A percentile compares a stretch with the other conserved stretches of the same genome.
phyloP scores from a whole-genome alignment of 495 filamentous ascomycete genomes.

The Aspergillus hancockii region DNA sequence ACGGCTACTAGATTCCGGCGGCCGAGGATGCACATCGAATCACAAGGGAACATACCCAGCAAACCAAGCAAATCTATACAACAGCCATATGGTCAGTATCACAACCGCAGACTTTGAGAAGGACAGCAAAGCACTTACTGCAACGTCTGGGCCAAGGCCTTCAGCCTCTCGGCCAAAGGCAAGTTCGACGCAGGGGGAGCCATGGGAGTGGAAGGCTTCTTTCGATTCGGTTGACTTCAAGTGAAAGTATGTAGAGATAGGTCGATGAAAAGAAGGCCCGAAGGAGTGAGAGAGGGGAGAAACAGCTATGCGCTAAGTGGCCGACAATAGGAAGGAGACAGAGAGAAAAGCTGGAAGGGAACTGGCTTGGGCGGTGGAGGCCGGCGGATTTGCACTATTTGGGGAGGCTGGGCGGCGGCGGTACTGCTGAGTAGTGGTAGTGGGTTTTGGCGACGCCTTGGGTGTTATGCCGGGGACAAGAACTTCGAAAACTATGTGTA shows the following conservation, averaged over 20 bases:
- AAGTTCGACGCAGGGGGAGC: slow-evolving; percentile 71
- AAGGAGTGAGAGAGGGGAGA: neutral
- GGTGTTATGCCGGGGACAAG: neutral
- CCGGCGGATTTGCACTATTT: slow-evolving; percentile 4
- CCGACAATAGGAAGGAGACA: neutral
- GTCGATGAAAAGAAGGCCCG: neutral
- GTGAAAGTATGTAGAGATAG: slow-evolving; percentile 7
- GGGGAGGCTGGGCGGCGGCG: slow-evolving; percentile 9
- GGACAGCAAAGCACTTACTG: slow-evolving; percentile 61
- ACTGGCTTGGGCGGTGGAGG: slow-evolving; percentile 14
- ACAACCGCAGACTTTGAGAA: slow-evolving; percentile 29
- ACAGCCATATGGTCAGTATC: slow-evolving; percentile 41
- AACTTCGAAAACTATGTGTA: no score
- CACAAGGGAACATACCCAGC: slow-evolving; percentile 66
- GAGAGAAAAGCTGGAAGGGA: slow-evolving; percentile 4
- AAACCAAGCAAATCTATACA: slow-evolving; percentile 75
- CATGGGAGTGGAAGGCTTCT: slow-evolving; percentile 51
- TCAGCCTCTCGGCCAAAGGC: slow-evolving; percentile 72
- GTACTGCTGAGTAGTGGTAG: neutral
- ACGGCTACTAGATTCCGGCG: neutral
- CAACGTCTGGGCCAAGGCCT: slow-evolving; percentile 78
- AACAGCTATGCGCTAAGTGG: slow-evolving; percentile 5
- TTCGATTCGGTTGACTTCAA: slow-evolving; percentile 1
- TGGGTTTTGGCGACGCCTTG: slow-evolving; percentile 8
- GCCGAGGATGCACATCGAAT: slow-evolving; percentile 8